phyloP scores from a whole-genome alignment of 129 eudicot genomes.

The Heracleum sosnowskyi region DNA sequence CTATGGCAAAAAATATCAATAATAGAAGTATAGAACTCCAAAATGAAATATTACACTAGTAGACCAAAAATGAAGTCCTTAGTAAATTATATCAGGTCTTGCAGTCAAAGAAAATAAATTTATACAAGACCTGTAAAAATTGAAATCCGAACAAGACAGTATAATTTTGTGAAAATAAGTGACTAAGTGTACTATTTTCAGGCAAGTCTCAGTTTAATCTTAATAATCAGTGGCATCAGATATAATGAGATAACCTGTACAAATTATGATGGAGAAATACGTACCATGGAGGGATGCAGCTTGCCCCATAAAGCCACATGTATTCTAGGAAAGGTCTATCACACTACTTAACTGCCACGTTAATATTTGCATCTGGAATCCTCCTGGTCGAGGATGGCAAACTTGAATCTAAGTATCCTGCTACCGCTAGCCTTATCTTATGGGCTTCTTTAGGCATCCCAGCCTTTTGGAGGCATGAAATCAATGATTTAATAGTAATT shows the following conservation, averaged over 20 bases:
- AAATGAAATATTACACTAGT: background rate
- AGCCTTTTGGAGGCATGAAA: conserved; percentile 69
- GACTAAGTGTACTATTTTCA: background rate
- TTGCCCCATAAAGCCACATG: conserved; percentile 18
- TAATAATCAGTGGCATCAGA: background rate
- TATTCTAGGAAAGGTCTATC: conserved; percentile 3
- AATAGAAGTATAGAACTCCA: background rate
- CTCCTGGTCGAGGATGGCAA: conserved; percentile 28
- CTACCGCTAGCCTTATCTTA: conserved; percentile 43
- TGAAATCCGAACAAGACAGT: background rate
- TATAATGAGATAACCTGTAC: background rate
- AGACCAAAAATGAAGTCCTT: background rate
- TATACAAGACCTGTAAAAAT: background rate
- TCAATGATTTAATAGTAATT: conserved; percentile 51
- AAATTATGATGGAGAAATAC: background rate
- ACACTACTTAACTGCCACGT: conserved; percentile 44
- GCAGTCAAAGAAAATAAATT: background rate
- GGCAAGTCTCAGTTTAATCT: background rate
- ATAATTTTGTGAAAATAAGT: background rate
- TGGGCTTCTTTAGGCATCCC: conserved; percentile 83
- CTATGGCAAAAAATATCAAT: background rate
- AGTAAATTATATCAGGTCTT: background rate
- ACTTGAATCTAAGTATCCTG: conserved; percentile 16
- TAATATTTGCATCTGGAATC: conserved; percentile 26
- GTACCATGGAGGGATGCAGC: conserved; percentile 5